A percentile compares a stretch with the other conserved stretches of the same genome.
These are phyloP conservation scores for Claviceps digitariae DNA, from an alignment of 2,329 filamentous ascomycete species.

Conservation along the genomic window DNA sequence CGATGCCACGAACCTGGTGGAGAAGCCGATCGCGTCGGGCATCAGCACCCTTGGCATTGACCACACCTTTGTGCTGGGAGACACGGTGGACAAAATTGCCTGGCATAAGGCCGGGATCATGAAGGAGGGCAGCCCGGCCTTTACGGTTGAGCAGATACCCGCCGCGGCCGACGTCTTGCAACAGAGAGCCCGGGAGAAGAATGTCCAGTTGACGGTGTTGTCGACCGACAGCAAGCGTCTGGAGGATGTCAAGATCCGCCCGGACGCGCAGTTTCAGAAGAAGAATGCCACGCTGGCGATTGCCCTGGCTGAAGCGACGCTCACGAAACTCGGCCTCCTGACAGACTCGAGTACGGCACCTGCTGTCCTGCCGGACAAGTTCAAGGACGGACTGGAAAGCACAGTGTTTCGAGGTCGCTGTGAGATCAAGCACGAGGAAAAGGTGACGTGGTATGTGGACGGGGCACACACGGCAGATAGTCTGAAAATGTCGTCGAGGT, in stretches of 20 bases:
- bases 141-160: conserved; percentile 39
- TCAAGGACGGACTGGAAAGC: conserved; percentile 59
- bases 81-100: conserved; percentile 50
- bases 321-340: conserved; percentile 29
- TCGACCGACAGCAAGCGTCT: conserved; percentile 31
- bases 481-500: conserved; percentile 64
- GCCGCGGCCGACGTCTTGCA: conserved; percentile 31
- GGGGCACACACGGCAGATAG: conserved; percentile 90
- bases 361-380: conserved; percentile 42
- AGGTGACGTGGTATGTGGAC: conserved; percentile 74
- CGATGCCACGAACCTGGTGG: conserved; percentile 55
- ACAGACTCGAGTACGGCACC: conserved; percentile 10
- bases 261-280: conserved; percentile 44
- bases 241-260: conserved; percentile 31
- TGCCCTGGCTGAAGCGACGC: conserved; percentile 34
- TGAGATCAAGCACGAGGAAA: conserved; percentile 40
- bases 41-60: conserved; percentile 58
- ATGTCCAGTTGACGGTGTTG: conserved; percentile 32
- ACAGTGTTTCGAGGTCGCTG: conserved; percentile 73
- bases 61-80: conserved; percentile 49
- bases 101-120: conserved; percentile 66
- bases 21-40: conserved; percentile 41
- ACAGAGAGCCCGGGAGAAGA: conserved; percentile 38
- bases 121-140: conserved; percentile 44
- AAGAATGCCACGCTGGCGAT: conserved; percentile 42